Percentiles rank a stretch among this genome's conserved stretches.
Evolutionary conservation across 2,329 filamentous ascomycete genomes (phyloP).

Genomic region (Pestalotiopsis fici): DNA sequence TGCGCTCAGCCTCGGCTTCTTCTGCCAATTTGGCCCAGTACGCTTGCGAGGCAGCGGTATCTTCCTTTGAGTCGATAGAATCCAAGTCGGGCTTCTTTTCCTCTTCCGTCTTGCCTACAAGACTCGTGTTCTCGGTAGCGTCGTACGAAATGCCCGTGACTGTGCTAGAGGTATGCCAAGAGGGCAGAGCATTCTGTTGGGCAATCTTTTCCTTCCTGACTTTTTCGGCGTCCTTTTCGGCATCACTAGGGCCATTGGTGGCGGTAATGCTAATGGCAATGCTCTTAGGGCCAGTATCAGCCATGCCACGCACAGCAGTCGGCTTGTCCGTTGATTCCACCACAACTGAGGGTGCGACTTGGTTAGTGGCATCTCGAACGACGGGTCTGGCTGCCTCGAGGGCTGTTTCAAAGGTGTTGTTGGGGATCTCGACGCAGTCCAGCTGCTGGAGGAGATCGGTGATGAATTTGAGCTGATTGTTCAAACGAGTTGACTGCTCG

Average conservation of each 20-base stretch:
- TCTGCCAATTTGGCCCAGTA: conserved; percentile 65
- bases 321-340: conserved; percentile 57
- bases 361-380: conserved; percentile 66
- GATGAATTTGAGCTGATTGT: conserved; percentile 78
- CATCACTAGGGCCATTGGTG: conserved; percentile 65
- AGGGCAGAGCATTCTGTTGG: conserved; percentile 68
- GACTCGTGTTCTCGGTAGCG: conserved; percentile 25
- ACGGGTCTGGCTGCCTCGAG: conserved; percentile 65
- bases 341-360: conserved; percentile 60
- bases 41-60: conserved; percentile 64
- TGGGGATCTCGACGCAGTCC: conserved; percentile 72
- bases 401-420: conserved; percentile 72
- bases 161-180: conserved; percentile 73
- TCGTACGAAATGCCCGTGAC: conserved; percentile 64
- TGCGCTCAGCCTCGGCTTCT: conserved; percentile 49
- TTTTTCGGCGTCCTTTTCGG: conserved; percentile 65
- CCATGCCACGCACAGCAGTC: conserved; percentile 69
- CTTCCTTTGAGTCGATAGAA: conserved; percentile 50
- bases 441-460: conserved; percentile 76
- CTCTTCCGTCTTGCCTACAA: conserved; percentile 27
- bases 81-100: conserved; percentile 44
- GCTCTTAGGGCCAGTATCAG: conserved; percentile 66
- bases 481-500: conserved; percentile 73
- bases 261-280: conserved; percentile 72
- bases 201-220: conserved; percentile 67